A percentile compares a stretch with the other conserved stretches of the same genome.
phyloP scores from a whole-genome alignment of 1,284 basidiomycete genomes.

The Ustilago crameri region DNA sequence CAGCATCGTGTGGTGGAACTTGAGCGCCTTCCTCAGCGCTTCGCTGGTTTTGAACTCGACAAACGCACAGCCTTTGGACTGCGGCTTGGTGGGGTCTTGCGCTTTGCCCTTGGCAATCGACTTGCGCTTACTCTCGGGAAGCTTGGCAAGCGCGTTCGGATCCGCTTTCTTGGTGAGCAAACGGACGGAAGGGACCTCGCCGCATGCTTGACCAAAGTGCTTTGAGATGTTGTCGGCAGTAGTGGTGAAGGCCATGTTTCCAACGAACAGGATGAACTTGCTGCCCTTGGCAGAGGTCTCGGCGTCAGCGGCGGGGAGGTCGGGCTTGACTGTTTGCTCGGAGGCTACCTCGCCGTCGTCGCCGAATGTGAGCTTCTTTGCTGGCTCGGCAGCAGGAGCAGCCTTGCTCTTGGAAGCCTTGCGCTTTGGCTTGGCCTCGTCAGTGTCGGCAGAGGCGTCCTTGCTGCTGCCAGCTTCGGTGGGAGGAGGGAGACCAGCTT shows the following conservation, averaged over 20 bases:
- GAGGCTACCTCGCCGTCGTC: slow-evolving; percentile 39
- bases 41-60: slow-evolving; percentile 57
- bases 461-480: background rate
- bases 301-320: slow-evolving; percentile 1
- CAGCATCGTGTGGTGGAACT: slow-evolving; percentile 65
- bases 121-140: slow-evolving; percentile 64
- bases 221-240: slow-evolving; percentile 57
- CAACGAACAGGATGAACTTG: slow-evolving; percentile 64
- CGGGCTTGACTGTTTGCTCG: slow-evolving; percentile 18
- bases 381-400: slow-evolving; percentile 10
- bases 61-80: slow-evolving; percentile 65
- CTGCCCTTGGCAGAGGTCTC: slow-evolving; percentile 16
- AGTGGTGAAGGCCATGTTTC: slow-evolving; percentile 66
- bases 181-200: slow-evolving; percentile 63
- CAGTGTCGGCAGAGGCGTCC: slow-evolving; percentile 4
- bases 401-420: slow-evolving; percentile 15
- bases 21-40: slow-evolving; percentile 62
- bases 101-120: slow-evolving; percentile 67
- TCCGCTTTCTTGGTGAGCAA: slow-evolving; percentile 63
- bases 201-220: slow-evolving; percentile 60
- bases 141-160: slow-evolving; percentile 36
- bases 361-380: slow-evolving; percentile 46
- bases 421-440: slow-evolving; percentile 16
- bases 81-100: slow-evolving; percentile 51
- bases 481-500: slow-evolving; percentile 6